phyloP scores from a whole-genome alignment of 2,329 filamentous ascomycete genomes.

The Sarocladiaceae sp. region DNA sequence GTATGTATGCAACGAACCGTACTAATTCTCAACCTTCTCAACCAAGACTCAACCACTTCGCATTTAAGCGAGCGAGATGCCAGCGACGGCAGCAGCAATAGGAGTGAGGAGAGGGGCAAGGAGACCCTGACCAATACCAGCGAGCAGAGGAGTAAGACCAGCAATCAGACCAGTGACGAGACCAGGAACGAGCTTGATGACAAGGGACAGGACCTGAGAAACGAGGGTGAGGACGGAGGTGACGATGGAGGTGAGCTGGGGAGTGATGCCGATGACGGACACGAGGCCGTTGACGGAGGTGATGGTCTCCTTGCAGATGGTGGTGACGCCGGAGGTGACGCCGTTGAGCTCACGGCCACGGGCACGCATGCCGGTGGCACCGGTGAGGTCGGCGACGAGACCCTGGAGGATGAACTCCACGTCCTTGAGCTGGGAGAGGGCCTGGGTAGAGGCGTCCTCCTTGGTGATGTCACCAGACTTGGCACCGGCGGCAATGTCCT shows the following conservation, averaged over 20 bases:
- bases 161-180: conserved; percentile 21
- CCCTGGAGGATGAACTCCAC: conserved; percentile 18
- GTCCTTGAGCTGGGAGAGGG: conserved; percentile 14
- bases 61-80: conserved; percentile 12
- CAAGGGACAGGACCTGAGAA: conserved; percentile 18
- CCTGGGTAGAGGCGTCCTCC: conserved; percentile 16
- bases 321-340: conserved; percentile 17
- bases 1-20: neutral
- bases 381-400: conserved; percentile 20
- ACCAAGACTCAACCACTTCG: no score
- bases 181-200: conserved; percentile 18
- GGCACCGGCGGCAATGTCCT: conserved; percentile 12
- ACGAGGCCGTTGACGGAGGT: conserved; percentile 20
- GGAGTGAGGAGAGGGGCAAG: conserved; percentile 22
- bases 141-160: conserved; percentile 22
- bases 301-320: conserved; percentile 17
- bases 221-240: conserved; percentile 23
- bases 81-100: conserved; percentile 19
- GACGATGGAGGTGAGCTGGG: conserved; percentile 21
- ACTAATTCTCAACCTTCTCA: neutral
- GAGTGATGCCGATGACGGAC: conserved; percentile 18
- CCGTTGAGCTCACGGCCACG: conserved; percentile 19
- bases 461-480: conserved; percentile 18
- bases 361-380: conserved; percentile 17
- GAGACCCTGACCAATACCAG: conserved; percentile 19